Base-by-base conservation (phyloP, 257 asterid species). In the Forsythia suspensa region DNA sequence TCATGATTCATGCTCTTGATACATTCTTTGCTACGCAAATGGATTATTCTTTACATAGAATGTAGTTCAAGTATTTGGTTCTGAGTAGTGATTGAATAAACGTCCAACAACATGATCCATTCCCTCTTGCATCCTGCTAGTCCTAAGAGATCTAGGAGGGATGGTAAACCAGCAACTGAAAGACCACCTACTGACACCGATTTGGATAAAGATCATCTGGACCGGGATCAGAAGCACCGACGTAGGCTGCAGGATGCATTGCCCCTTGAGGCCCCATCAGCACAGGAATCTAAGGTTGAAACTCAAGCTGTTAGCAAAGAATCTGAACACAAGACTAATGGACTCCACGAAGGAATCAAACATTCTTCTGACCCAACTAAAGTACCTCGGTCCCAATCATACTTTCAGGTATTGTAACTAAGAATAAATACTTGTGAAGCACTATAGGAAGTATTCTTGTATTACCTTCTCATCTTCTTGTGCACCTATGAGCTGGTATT, bases 111-210 rank as follows among this genome's bases (percentile, higher is more conserved):
- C 37, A 74, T 78, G 84, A 40, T 46, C 40, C 29, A 51, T 77
- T 84, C 61, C 38, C 3, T 74, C 43, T 75, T 78, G 63, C 11
- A 59, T 84, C 46, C 72, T 81, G 51, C 48, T 80, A 95, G 99
- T 88, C 98, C 97, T 46, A 95, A 93, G 91, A 91, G 96, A 88
- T 92, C 87, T 72, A 86, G 96, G 86, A 86, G 92, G 77, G 97
- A 93, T 84, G 95, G 88, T 73, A 91, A 88, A 84, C 87, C 83
- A 41, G 92, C 84, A 81, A 84, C 83, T 70, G 98, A 91, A 79
- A 88, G 89, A 75, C 83, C 77, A n/a, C 68, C 80, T 38, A 65
- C 78, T 10, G 55, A 71, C 69, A 36, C 75, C 41, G 80, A 83
- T 59, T 55, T 82, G 80, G 90, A 84, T 20, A 83, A 80, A 82